Base-by-base conservation (phyloP, 306 rosid species). In the Astragalus glycyphyllos region DNA sequence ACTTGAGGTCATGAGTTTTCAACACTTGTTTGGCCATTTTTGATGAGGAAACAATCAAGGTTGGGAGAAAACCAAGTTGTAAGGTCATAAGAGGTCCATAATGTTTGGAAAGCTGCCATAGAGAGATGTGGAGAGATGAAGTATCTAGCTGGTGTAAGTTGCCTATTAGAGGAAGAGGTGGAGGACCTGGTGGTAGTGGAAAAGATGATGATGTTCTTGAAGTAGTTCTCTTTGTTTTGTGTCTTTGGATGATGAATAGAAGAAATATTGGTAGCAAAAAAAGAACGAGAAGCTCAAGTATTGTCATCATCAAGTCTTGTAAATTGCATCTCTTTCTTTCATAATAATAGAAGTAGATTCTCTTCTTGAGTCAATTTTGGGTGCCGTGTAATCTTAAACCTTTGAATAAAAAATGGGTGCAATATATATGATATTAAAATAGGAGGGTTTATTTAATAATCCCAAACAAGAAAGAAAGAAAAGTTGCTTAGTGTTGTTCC, bases 171-270 rank as follows among this genome's bases (percentile, higher is more conserved):
- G 92, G 92, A 74, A 88, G 86, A 14, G 57, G 50, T 3, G 61
- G 69, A 49, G 92, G 92, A 26, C 82, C 69, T 0, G 93, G 90
- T 20, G 89, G 82, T 0, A 90, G 90, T 20, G 89, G 82, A 37
- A 58, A 58, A 14, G 2, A 35, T 5, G 45, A 7, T 11, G 65
- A 0, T 51, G 14, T 41, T 47, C 46, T 41, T 41, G 46, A 0
- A 38, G 46, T 2, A 26, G 9, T 38, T 1, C 15, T 49, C 4
- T 34, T 58, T 26, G n/a, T 54, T 11, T 0, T 48, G 34, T 15
- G 46, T 12, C 0, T 62, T 7, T 11, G 63, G 49, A 55, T 11
- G 0, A 77, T 9, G 68, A 69, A 42, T 13, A 62, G 34, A 57
- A 71, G 4, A 29, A 51, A 8, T 54, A 71, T 17, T 0, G 35